Conservation (phyloP, 176 grass and related monocot genomes). For the Otatea glauca region DNA sequence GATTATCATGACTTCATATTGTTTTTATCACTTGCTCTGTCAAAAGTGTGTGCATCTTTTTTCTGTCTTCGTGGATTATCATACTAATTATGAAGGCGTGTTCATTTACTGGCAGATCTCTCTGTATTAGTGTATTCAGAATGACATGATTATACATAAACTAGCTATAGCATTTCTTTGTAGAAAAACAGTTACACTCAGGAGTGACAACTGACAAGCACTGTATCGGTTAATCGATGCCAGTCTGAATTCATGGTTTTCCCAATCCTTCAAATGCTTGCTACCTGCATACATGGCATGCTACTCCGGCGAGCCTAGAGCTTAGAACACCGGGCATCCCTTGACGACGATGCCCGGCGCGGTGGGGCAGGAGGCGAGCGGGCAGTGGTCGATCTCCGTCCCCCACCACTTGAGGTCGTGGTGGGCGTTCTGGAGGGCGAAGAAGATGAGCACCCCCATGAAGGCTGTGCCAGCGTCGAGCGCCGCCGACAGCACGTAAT, state of each 20-base stretch:
- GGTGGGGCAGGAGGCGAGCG: constrained; percentile 84
- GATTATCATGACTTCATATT: background rate
- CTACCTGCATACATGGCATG: background rate
- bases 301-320: background rate
- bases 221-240: constrained; percentile 23
- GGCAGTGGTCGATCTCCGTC: constrained; percentile 89
- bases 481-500: constrained; percentile 96
- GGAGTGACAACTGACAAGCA: background rate
- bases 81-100: background rate
- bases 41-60: background rate
- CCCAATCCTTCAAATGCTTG: background rate
- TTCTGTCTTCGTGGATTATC: background rate
- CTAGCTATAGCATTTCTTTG: background rate
- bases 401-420: constrained; percentile 93
- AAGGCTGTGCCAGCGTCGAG: constrained; percentile 94
- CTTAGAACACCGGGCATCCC: constrained; percentile 86
- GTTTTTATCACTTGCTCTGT: constrained; percentile 2
- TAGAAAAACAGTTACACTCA: constrained; percentile 32
- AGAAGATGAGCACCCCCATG: constrained; percentile 99
- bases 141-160: constrained; percentile 10
- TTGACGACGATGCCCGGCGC: constrained; percentile 77
- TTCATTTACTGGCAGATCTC: background rate
- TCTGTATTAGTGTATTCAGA: background rate
- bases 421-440: constrained; percentile 84
- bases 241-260: constrained; percentile 1